Conservation (phyloP, 2,329 filamentous ascomycete species). For the Curvularia spicifera region DNA sequence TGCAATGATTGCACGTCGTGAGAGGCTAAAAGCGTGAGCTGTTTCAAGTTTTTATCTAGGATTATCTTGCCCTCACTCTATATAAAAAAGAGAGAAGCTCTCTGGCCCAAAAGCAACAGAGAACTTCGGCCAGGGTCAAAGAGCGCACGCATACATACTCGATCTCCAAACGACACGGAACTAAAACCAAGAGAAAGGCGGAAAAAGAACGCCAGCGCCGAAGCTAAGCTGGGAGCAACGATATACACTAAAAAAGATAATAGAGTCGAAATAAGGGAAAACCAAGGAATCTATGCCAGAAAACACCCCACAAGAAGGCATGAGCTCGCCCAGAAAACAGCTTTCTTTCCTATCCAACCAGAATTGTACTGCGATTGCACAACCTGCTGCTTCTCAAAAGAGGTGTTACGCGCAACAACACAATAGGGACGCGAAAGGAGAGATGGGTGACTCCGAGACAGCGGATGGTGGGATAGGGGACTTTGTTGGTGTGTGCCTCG, state of each 20-base stretch:
- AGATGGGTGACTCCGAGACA: not conserved
- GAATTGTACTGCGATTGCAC: slow-evolving; percentile 2
- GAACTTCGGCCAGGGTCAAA: not conserved
- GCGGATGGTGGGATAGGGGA: not conserved
- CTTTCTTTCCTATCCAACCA: slow-evolving; percentile 6
- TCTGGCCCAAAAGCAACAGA: not conserved
- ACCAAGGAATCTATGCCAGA: slow-evolving; percentile 19
- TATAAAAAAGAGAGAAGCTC: not conserved
- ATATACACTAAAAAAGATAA: slow-evolving; percentile 33
- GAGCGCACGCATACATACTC: not conserved
- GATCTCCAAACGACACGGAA: slow-evolving; percentile 1
- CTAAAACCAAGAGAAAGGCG: slow-evolving; percentile 11
- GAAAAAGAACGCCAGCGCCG: slow-evolving; percentile 17
- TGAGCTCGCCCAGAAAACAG: not conserved
- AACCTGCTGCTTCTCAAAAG: slow-evolving; percentile 5
- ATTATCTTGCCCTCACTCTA: not conserved
- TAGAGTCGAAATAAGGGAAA: slow-evolving; percentile 15
- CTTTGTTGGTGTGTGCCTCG: not conserved
- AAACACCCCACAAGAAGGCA: not conserved
- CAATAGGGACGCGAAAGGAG: not conserved
- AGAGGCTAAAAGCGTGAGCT: not conserved
- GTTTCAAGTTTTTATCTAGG: not conserved
- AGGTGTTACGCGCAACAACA: slow-evolving; percentile 1
- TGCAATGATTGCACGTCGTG: not conserved
- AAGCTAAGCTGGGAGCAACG: slow-evolving; percentile 17